Percentiles rank a stretch among this genome's conserved stretches.
These are phyloP conservation scores for Aspergillus coremiiformis DNA, from an alignment of 495 filamentous ascomycete species.

Conservation along the genomic window DNA sequence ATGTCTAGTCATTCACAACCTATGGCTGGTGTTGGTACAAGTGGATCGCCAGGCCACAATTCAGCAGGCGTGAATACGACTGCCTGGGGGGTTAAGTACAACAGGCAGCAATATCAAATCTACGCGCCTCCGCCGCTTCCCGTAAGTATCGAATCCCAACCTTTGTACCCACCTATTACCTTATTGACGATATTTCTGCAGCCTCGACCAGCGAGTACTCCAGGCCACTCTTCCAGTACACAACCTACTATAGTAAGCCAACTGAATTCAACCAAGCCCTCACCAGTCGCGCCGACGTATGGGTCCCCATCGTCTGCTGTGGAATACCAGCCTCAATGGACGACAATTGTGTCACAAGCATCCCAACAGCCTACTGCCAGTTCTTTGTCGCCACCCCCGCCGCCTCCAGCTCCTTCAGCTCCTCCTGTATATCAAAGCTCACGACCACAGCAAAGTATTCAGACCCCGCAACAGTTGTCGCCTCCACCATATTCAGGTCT, in stretches of 20 bases:
- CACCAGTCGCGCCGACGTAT: constrained; percentile 9
- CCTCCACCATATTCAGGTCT: constrained; percentile 8
- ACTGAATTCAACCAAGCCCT: constrained; percentile 12
- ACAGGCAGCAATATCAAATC: constrained; percentile 27
- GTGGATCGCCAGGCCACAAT: constrained; percentile 18
- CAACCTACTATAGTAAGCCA: constrained; percentile 14
- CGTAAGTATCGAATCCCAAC: constrained; percentile 23
- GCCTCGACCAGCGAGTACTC: constrained; percentile 37
- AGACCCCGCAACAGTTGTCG: constrained; percentile 18
- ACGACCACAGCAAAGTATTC: constrained; percentile 16
- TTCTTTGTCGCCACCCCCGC: constrained; percentile 20
- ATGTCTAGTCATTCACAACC: constrained; percentile 21
- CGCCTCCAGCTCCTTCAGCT: constrained; percentile 37
- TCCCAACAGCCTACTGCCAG: constrained; percentile 14
- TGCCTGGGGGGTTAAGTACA: constrained; percentile 41
- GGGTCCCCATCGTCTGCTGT: constrained; percentile 11
- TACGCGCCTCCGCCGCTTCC: constrained; percentile 41
- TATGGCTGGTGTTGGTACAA: constrained; percentile 11
- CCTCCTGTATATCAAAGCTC: constrained; percentile 28
- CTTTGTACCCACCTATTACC: neutral
- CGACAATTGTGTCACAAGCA: constrained; percentile 21
- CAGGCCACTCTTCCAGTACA: constrained; percentile 18
- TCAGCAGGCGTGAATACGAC: constrained; percentile 25
- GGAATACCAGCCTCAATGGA: constrained; percentile 16
- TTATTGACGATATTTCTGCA: constrained; percentile 7